Evolutionary conservation across 768 basidiomycete species (phyloP).

Genomic region (Podaxis rugospora): DNA sequence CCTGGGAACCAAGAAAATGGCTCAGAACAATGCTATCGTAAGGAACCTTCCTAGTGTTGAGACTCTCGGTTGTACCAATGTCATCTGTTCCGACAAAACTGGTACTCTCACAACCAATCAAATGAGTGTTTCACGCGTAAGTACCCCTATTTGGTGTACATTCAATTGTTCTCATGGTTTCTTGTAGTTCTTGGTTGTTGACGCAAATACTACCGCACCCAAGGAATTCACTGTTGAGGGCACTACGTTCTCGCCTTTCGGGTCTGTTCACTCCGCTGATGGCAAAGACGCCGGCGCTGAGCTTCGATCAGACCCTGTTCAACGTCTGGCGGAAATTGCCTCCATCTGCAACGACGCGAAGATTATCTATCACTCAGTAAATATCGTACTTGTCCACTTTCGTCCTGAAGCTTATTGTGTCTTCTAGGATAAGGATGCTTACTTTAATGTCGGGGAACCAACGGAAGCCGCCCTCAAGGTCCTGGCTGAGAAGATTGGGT

Average conservation of each 20-base stretch:
- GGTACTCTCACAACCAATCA: slow-evolving; percentile 95
- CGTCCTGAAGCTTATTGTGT: slow-evolving; percentile 1
- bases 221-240: slow-evolving; percentile 84
- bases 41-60: slow-evolving; percentile 95
- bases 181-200: slow-evolving; percentile 70
- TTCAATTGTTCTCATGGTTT: slow-evolving; percentile 5
- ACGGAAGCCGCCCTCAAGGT: slow-evolving; percentile 97
- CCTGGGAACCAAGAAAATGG: slow-evolving; percentile 98
- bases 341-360: slow-evolving; percentile 95
- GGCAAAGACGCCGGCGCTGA: slow-evolving; percentile 55
- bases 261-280: slow-evolving; percentile 63
- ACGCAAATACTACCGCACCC: slow-evolving; percentile 43
- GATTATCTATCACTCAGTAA: slow-evolving; percentile 76
- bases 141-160: slow-evolving; percentile 14
- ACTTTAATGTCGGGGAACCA: slow-evolving; percentile 89
- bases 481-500: slow-evolving; percentile 90
- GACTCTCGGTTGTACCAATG: slow-evolving; percentile 95
- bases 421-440: slow-evolving; percentile 68
- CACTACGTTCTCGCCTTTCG: slow-evolving; percentile 86
- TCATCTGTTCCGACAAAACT: slow-evolving; percentile 99
- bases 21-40: slow-evolving; percentile 97
- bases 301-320: slow-evolving; percentile 64
- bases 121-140: slow-evolving; percentile 87
- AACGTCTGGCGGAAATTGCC: slow-evolving; percentile 86
- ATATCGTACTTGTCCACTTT: slow-evolving; percentile 18